These are phyloP conservation scores for Aspergillus bombycis DNA, from an alignment of 2,329 filamentous ascomycete species.

Conservation along the genomic window DNA sequence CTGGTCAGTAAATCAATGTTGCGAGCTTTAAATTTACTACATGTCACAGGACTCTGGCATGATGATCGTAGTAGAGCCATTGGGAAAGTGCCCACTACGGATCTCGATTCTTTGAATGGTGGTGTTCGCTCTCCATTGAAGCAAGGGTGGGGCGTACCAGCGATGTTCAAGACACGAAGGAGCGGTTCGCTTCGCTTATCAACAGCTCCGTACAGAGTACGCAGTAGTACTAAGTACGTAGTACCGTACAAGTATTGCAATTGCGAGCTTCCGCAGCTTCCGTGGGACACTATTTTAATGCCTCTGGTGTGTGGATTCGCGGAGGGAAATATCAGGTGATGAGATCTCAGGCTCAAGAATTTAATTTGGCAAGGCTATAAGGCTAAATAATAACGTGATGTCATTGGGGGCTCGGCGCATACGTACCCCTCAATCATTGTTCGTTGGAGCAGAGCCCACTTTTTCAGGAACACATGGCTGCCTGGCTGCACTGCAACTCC, in stretches of 20 bases:
- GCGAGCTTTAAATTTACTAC: not conserved
- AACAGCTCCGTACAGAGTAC: not conserved
- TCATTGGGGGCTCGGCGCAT: constrained; percentile 4
- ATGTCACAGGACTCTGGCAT: not conserved
- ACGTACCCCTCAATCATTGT: not conserved
- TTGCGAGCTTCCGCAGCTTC: not conserved
- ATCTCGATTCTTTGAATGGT: not conserved
- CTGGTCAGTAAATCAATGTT: not conserved
- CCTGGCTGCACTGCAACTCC: not conserved
- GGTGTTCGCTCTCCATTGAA: not conserved
- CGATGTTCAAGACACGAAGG: not conserved
- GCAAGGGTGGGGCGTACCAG: not conserved
- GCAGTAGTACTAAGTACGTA: too few species aligned
- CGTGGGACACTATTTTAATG: not conserved
- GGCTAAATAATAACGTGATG: constrained; percentile 8
- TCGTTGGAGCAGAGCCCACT: not conserved
- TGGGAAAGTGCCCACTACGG: not conserved
- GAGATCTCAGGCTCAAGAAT: not conserved
- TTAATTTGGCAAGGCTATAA: constrained; percentile 2
- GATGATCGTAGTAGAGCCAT: not conserved
- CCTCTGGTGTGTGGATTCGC: not conserved
- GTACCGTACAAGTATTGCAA: not conserved
- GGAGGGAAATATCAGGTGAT: constrained; percentile 2
- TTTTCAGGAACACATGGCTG: constrained; percentile 4
- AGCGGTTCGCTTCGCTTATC: not conserved